Evolutionary conservation across 73 alveolate species (phyloP).

Genomic region (Symbiodinium natans): DNA sequence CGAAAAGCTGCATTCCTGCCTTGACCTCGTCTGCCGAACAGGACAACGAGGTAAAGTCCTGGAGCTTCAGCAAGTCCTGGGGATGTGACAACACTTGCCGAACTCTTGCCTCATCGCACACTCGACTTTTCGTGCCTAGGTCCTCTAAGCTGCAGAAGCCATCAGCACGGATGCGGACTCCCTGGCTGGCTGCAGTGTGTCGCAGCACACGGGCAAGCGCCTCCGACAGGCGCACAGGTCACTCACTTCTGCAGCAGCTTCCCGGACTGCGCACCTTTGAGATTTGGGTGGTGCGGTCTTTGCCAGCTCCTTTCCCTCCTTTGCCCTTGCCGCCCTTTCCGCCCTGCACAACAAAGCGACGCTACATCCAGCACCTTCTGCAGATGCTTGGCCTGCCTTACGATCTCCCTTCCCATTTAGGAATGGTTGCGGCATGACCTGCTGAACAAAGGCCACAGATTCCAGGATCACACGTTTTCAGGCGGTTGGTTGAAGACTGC

Average conservation of each 20-base stretch:
- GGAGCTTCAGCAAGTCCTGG: constrained; percentile 46
- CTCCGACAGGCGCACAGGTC: background rate
- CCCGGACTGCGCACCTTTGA: constrained; percentile 21
- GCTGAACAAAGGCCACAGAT: background rate
- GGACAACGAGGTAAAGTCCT: constrained; percentile 10
- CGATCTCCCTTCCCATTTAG: background rate
- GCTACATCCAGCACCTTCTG: background rate
- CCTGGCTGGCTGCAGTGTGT: constrained; percentile 72
- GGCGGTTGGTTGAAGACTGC: no score
- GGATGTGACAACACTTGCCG: background rate
- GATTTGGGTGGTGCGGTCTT: constrained; percentile 74
- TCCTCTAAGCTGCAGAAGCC: constrained; percentile 81
- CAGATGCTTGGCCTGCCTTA: background rate
- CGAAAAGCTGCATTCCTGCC: constrained; percentile 13
- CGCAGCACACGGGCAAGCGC: constrained; percentile 81
- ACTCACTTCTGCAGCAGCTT: background rate
- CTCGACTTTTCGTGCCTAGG: no score
- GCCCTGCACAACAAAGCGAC: background rate
- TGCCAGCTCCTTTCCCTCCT: constrained; percentile 32
- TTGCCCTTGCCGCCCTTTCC: constrained; percentile 57
- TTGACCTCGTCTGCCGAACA: constrained; percentile 28
- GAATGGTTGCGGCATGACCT: background rate
- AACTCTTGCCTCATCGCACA: no score
- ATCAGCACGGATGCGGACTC: constrained; percentile 43
- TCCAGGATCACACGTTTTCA: no score